phyloP scores from a whole-genome alignment of 2,329 filamentous ascomycete species.

The Penicillium decumbens region DNA sequence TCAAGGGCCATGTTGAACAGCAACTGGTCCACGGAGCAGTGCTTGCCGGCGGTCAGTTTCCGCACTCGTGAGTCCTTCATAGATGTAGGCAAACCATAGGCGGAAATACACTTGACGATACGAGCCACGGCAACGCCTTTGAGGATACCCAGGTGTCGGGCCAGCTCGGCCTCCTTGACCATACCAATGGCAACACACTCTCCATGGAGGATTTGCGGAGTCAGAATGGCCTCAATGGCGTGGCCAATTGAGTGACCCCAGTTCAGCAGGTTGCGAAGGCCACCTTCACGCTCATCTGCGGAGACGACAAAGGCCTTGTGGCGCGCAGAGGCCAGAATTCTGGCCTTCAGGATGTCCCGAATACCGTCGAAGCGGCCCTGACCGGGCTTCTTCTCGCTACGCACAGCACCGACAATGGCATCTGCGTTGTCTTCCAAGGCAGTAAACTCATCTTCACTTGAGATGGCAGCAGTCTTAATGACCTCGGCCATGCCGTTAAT shows the following conservation, averaged over 20 bases:
- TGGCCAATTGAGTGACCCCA: conserved; percentile 98
- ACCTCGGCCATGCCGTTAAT: conserved; percentile 99
- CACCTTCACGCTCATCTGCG: conserved; percentile 88
- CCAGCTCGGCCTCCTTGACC: conserved; percentile 94
- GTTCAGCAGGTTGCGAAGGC: conserved; percentile 88
- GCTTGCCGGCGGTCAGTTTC: conserved; percentile 77
- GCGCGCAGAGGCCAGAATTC: conserved; percentile 83
- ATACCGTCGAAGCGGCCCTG: conserved; percentile 65
- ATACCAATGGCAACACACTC: conserved; percentile 96
- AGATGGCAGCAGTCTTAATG: conserved; percentile 95
- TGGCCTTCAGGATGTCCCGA: conserved; percentile 63
- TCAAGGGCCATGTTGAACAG: conserved; percentile 94
- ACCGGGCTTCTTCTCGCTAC: conserved; percentile 54
- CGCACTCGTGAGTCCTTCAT: conserved; percentile 77
- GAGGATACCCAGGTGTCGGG: conserved; percentile 79
- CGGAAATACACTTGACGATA: conserved; percentile 87
- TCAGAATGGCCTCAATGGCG: conserved; percentile 90
- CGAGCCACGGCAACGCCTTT: conserved; percentile 83
- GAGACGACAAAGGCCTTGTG: conserved; percentile 95
- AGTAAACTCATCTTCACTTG: conserved; percentile 82
- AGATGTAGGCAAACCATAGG: conserved; percentile 83
- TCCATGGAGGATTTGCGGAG: conserved; percentile 90
- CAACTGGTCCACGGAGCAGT: conserved; percentile 78
- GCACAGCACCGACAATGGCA: conserved; percentile 68
- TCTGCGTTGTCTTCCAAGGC: conserved; percentile 76